Evolutionary conservation across 495 filamentous ascomycete species (phyloP).

Genomic region (Neurospora discreta): DNA sequence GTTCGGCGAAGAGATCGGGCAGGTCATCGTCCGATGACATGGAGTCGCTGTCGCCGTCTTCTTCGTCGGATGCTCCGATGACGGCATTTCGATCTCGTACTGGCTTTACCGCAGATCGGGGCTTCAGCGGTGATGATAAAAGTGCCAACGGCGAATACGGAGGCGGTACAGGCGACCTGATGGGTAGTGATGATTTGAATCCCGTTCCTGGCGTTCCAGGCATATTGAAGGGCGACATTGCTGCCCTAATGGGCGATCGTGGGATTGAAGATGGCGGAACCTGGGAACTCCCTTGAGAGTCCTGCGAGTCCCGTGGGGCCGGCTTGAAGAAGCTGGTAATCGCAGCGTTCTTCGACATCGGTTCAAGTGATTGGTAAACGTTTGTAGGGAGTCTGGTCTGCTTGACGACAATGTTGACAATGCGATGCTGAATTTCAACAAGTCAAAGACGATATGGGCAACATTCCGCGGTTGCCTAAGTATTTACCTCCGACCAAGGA

Average conservation of each 20-base stretch:
- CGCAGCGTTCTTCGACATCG: conserved; percentile 11
- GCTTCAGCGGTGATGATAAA: conserved; percentile 20
- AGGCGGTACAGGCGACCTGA: conserved; percentile 2
- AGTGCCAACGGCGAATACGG: conserved; percentile 4
- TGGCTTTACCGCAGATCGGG: conserved; percentile 9
- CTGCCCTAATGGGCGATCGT: background rate
- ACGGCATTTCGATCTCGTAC: conserved; percentile 28
- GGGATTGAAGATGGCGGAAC: background rate
- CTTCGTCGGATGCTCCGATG: conserved; percentile 60
- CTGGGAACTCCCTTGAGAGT: background rate
- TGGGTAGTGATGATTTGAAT: conserved; percentile 3
- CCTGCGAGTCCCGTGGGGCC: background rate
- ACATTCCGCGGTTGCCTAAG: no score
- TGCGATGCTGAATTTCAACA: background rate
- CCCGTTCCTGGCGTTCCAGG: conserved; percentile 4
- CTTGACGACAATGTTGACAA: background rate
- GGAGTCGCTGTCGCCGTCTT: conserved; percentile 17
- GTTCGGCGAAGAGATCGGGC: conserved; percentile 11
- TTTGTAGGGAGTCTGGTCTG: no score
- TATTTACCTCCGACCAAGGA: no score
- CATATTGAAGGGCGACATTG: background rate
- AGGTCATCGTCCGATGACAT: conserved; percentile 13
- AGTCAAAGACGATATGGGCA: background rate
- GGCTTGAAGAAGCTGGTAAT: conserved; percentile 26
- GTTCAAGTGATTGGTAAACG: background rate